Base-by-base conservation (phyloP, 257 asterid species). In the Solanum lignicaule region DNA sequence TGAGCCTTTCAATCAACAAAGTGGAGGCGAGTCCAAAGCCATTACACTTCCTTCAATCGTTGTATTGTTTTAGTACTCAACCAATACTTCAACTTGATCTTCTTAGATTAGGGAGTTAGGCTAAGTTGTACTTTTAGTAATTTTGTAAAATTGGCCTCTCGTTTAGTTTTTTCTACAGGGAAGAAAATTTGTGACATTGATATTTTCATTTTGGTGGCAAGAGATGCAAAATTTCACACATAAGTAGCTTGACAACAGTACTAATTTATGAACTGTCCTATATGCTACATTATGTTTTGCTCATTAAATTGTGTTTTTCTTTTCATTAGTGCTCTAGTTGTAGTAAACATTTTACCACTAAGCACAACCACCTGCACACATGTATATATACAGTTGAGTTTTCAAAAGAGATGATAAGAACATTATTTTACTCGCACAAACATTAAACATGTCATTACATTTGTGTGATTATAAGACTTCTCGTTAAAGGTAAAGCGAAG, bases 1-100 rank as follows among this genome's bases (percentile, higher is more conserved):
- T 96, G 94, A 97, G 32, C 23, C 60, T n/a, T 76, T 68, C 75
- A 83, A 52, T 74, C 87, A 83, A 48, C 9, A 81, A 88, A 62
- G 36, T 87, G 87, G 78, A 83, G 21, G 86, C 66, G n/a, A 85
- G 82, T 87, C 88, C 68, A 84, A 16, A 20, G 85, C 32, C 48
- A 87, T 43, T 27, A 15, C 85, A 27, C 85, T 79, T 1, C 32
- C 52, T 38, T 88, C 41, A 41, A 82, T 48, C 85, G 69, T 10
- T 82, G 20, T 81, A 48, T 8, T 82, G 31, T 82, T 29, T 46
- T 16, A 27, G 68, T 46, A 27, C 39, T 79, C 84, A 8, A n/a
- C 36, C n/a, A 4, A 2, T 18, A 15, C 20, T 15, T 48, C 9
- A 41, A 46, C 18, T 4, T 9, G 5, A 11, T 48, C 11, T 75